Evolutionary conservation across 208 protist genomes (phyloP).

Genomic region (Trypanosoma congolense): DNA sequence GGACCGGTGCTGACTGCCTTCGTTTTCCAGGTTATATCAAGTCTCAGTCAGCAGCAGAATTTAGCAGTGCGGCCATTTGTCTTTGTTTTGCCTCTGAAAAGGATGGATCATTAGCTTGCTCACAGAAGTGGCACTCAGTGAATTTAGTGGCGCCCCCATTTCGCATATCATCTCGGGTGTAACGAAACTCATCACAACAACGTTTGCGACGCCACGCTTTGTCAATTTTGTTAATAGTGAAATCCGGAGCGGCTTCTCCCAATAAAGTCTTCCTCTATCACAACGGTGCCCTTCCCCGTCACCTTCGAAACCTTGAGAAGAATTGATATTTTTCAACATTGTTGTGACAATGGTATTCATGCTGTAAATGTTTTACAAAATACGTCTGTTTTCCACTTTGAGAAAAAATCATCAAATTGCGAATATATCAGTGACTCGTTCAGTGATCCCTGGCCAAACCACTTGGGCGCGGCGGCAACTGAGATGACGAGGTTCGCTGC

Average conservation of each 20-base stretch:
- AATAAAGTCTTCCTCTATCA: neutral
- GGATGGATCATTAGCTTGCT: slow-evolving; percentile 54
- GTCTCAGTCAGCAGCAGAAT: neutral
- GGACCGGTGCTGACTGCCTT: neutral
- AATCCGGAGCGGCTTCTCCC: neutral
- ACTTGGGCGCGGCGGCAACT: slow-evolving; percentile 5
- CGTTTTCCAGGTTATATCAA: slow-evolving; percentile 14
- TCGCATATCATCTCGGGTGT: slow-evolving; percentile 39
- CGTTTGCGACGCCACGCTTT: slow-evolving; percentile 25
- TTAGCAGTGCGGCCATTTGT: slow-evolving; percentile 14
- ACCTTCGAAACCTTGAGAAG: slow-evolving; percentile 8
- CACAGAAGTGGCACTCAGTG: slow-evolving; percentile 32
- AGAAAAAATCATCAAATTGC: no score
- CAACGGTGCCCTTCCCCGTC: neutral
- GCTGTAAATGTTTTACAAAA: neutral
- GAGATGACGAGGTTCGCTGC: slow-evolving; percentile 1
- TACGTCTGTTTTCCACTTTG: slow-evolving; percentile 12
- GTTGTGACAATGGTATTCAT: neutral
- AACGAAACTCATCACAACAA: slow-evolving; percentile 30
- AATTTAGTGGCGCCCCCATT: slow-evolving; percentile 52
- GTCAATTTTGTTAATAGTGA: neutral
- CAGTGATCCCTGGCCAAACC: slow-evolving; percentile 11
- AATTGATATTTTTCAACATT: slow-evolving; percentile 15
- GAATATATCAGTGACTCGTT: no score
- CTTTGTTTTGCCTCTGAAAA: slow-evolving; percentile 29